These are phyloP conservation scores for Corylus americana DNA, from an alignment of 306 rosid genomes.

Conservation along the genomic window DNA sequence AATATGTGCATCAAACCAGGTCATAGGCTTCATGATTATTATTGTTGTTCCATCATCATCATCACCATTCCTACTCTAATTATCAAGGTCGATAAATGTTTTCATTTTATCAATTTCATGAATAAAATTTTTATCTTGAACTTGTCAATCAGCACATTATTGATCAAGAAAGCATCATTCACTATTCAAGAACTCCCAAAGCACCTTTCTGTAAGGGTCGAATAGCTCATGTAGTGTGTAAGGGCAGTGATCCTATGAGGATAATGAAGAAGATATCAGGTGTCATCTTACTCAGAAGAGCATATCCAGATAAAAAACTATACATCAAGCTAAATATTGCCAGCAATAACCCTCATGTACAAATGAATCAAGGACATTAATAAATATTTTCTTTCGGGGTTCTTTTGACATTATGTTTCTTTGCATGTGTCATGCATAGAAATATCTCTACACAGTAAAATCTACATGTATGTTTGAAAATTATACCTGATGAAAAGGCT, in stretches of 20 bases:
- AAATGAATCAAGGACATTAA: background rate
- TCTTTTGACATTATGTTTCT: background rate
- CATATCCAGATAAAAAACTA: background rate
- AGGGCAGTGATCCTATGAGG: background rate
- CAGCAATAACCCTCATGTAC: background rate
- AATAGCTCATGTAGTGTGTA: background rate
- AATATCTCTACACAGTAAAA: background rate
- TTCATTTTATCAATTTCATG: background rate
- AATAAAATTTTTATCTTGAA: background rate
- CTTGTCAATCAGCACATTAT: background rate
- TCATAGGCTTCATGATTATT: no score
- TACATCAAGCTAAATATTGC: background rate
- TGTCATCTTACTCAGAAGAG: background rate
- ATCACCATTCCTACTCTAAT: background rate
- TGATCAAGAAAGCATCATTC: background rate
- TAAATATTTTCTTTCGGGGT: background rate
- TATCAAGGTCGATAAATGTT: background rate
- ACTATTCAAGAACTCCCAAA: background rate
- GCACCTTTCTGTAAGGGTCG: background rate
- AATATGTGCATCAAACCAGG: background rate
- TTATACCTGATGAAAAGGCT: constrained; percentile 79
- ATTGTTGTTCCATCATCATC: background rate
- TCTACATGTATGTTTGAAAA: background rate
- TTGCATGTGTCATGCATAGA: background rate
- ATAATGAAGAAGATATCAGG: background rate